Percentiles rank a stretch among this genome's conserved stretches.
Evolutionary conservation across 371 early-diverging fungal genomes (phyloP).

Genomic region (Mucor sp.): DNA sequence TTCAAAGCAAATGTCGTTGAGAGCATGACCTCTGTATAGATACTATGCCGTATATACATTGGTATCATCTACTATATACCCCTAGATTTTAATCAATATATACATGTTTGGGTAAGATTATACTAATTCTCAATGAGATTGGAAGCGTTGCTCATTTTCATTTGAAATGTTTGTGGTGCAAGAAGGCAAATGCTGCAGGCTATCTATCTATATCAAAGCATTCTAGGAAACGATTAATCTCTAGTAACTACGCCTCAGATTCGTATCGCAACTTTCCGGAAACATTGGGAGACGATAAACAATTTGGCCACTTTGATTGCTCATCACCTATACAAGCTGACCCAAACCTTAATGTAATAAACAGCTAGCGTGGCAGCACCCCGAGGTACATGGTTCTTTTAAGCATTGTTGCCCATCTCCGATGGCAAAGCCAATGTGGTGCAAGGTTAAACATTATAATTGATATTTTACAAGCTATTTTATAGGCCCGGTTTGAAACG

Average conservation of each 20-base stretch:
- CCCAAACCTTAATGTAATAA: background rate
- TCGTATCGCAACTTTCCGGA: background rate
- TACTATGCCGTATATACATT: background rate
- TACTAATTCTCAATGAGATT: background rate
- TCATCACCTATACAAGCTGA: background rate
- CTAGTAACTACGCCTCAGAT: background rate
- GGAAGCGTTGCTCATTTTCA: background rate
- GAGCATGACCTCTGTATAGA: background rate
- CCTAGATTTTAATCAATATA: background rate
- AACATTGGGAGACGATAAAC: background rate
- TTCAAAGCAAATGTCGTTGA: background rate
- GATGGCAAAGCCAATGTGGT: background rate
- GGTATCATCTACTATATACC: background rate
- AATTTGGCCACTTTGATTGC: background rate
- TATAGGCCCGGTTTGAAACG: background rate
- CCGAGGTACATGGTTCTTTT: background rate
- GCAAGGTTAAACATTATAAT: background rate
- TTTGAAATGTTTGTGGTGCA: background rate
- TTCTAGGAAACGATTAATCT: background rate
- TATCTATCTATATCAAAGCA: background rate
- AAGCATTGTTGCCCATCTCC: background rate
- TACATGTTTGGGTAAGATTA: background rate
- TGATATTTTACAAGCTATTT: background rate
- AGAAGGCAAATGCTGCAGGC: background rate
- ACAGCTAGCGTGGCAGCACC: background rate